These are phyloP conservation scores for Zea luxurians DNA, from an alignment of 176 grass and related monocot genomes.

Conservation along the genomic window DNA sequence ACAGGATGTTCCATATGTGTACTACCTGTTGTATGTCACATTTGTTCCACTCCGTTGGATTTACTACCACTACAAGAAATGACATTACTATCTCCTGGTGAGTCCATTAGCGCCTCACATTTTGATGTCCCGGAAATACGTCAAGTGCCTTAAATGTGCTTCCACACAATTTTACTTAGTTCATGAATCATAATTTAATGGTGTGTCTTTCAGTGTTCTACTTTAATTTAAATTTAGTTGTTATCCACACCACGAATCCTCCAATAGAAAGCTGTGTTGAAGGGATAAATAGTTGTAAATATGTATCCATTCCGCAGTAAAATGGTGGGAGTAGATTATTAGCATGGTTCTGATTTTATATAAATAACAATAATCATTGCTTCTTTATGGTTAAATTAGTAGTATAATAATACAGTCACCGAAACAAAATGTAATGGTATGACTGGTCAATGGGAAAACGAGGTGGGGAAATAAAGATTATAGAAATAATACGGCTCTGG, in stretches of 20 bases:
- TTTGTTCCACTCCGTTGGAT: conserved; percentile 97
- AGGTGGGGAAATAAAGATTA: no score
- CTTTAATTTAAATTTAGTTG: neutral
- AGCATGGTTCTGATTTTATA: no score
- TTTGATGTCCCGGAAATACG: neutral
- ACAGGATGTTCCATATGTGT: conserved; percentile 85
- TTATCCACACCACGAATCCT: neutral
- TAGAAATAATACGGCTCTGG: no score
- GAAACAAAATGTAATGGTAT: no score
- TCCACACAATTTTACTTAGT: neutral
- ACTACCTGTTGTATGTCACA: conserved; percentile 86
- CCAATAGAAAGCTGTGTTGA: neutral
- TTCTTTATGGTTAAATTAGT: no score
- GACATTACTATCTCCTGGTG: conserved; percentile 97
- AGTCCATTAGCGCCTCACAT: conserved; percentile 9
- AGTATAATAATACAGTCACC: no score
- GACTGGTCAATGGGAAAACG: no score
- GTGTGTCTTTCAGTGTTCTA: neutral
- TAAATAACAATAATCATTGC: no score
- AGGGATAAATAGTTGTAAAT: neutral
- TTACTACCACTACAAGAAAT: conserved; percentile 98
- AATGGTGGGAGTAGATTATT: no score
- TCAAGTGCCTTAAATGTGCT: neutral
- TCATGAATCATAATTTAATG: neutral
- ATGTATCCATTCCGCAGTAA: no score